These are phyloP conservation scores for Aurifilum marmelostoma DNA, from an alignment of 2,329 filamentous ascomycete genomes.

Conservation along the genomic window DNA sequence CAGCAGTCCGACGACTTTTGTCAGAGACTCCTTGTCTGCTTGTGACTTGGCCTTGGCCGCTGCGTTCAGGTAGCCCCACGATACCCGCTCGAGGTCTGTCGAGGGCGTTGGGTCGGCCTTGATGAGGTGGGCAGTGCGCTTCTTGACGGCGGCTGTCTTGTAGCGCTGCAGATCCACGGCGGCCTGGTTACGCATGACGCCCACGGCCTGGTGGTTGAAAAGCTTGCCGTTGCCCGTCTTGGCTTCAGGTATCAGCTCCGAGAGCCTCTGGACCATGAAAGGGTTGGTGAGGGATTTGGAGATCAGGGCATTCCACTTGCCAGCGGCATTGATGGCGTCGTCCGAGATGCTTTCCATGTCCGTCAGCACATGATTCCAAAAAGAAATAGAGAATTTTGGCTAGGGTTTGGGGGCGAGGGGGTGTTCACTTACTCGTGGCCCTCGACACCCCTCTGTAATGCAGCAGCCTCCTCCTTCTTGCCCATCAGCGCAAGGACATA, in stretches of 20 bases:
- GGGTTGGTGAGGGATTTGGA: conserved; percentile 60
- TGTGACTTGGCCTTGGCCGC: conserved; percentile 71
- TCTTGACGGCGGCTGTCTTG: conserved; percentile 66
- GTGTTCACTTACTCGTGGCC: conserved; percentile 57
- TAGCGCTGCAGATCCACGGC: conserved; percentile 67
- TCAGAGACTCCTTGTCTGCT: conserved; percentile 69
- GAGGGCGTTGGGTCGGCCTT: conserved; percentile 37
- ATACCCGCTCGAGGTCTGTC: conserved; percentile 33
- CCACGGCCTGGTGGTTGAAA: conserved; percentile 71
- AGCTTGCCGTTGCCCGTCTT: conserved; percentile 62
- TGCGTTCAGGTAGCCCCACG: conserved; percentile 61
- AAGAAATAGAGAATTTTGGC: background rate
- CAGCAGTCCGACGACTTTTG: conserved; percentile 68
- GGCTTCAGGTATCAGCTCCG: conserved; percentile 56
- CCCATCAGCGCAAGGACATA: conserved; percentile 72
- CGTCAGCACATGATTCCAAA: conserved; percentile 36
- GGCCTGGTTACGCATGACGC: conserved; percentile 65
- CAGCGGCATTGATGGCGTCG: conserved; percentile 66
- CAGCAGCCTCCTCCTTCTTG: conserved; percentile 65
- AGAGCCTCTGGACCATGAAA: conserved; percentile 66
- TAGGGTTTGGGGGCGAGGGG: no score
- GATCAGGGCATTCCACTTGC: conserved; percentile 63
- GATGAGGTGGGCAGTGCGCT: conserved; percentile 50
- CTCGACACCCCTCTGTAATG: conserved; percentile 65
- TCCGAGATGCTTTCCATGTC: conserved; percentile 61